Evolutionary conservation across 768 basidiomycete genomes (phyloP).

Genomic region (Kwoniella sp.): DNA sequence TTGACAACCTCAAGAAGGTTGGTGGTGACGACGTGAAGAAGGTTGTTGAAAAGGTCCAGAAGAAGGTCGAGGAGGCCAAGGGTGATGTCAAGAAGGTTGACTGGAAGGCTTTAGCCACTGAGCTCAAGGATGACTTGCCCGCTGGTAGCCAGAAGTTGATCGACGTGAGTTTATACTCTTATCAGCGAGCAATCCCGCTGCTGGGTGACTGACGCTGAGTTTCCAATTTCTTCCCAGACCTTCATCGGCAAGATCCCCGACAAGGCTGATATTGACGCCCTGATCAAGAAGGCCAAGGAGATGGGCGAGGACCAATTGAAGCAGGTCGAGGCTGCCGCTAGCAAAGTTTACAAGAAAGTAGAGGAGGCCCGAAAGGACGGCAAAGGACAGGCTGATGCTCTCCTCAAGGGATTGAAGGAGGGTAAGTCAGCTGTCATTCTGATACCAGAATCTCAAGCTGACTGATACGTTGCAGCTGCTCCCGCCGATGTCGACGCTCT

Average conservation of each 20-base stretch:
- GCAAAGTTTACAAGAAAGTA: conserved; percentile 47
- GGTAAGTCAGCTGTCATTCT: conserved; percentile 28
- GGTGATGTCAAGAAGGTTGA: conserved; percentile 52
- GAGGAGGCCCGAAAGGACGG: conserved; percentile 52
- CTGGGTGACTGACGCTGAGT: background rate
- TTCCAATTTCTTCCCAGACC: conserved; percentile 30
- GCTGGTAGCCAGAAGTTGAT: conserved; percentile 44
- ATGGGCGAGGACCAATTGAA: conserved; percentile 48
- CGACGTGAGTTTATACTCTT: conserved; percentile 38
- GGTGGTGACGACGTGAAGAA: conserved; percentile 52
- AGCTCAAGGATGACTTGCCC: conserved; percentile 49
- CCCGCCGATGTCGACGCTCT: conserved; percentile 52
- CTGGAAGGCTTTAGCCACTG: conserved; percentile 46
- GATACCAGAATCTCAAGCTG: background rate
- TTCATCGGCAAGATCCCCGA: conserved; percentile 42
- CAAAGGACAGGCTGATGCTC: conserved; percentile 48
- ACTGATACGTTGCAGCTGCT: conserved; percentile 28
- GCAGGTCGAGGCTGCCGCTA: conserved; percentile 49
- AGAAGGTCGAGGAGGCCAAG: conserved; percentile 48
- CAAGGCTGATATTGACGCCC: conserved; percentile 42
- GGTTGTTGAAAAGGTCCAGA: conserved; percentile 49
- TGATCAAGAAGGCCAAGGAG: conserved; percentile 49
- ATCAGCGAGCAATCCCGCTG: too few relatives aligned
- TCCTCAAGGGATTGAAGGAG: conserved; percentile 49
- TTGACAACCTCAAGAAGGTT: conserved; percentile 50